phyloP scores from a whole-genome alignment of 2,329 filamentous ascomycete species.

The Pseudogymnoascus sp. region DNA sequence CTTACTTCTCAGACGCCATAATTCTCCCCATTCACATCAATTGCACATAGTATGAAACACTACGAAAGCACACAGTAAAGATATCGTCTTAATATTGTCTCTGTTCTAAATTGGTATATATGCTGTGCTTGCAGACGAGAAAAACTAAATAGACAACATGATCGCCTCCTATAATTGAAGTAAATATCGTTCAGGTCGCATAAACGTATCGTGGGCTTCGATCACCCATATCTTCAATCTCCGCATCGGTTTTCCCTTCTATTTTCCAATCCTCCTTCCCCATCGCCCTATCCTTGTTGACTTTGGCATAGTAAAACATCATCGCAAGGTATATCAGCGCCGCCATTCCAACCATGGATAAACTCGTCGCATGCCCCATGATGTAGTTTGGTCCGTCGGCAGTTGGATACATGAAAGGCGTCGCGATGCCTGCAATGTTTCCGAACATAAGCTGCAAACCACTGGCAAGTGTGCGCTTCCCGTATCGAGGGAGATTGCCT shows the following conservation, averaged over 20 bases:
- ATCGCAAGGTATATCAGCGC: constrained; percentile 24
- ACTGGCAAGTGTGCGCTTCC: constrained; percentile 50
- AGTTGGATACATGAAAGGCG: constrained; percentile 45
- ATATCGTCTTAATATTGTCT: neutral
- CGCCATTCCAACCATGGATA: constrained; percentile 37
- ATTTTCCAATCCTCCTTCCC: constrained; percentile 34
- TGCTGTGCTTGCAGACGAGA: neutral
- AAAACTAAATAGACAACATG: neutral
- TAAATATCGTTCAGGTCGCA: constrained; percentile 4
- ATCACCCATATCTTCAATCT: constrained; percentile 37
- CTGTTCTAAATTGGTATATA: constrained; percentile 2
- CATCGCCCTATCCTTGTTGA: constrained; percentile 30
- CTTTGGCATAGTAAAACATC: constrained; percentile 25
- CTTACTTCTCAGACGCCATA: neutral
- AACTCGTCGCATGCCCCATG: constrained; percentile 42
- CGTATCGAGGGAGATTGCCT: constrained; percentile 51
- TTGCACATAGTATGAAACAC: neutral
- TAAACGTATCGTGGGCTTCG: constrained; percentile 28
- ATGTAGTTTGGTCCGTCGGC: constrained; percentile 37
- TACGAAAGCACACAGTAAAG: neutral
- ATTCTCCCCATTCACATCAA: neutral
- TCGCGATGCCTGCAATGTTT: constrained; percentile 52
- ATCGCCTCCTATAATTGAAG: neutral
- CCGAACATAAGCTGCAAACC: constrained; percentile 52
- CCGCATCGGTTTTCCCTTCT: constrained; percentile 33